Percentiles rank a stretch among this genome's conserved stretches.
Conservation (phyloP, 495 filamentous ascomycete genomes). For the Penicillium cosmopolitanum region DNA sequence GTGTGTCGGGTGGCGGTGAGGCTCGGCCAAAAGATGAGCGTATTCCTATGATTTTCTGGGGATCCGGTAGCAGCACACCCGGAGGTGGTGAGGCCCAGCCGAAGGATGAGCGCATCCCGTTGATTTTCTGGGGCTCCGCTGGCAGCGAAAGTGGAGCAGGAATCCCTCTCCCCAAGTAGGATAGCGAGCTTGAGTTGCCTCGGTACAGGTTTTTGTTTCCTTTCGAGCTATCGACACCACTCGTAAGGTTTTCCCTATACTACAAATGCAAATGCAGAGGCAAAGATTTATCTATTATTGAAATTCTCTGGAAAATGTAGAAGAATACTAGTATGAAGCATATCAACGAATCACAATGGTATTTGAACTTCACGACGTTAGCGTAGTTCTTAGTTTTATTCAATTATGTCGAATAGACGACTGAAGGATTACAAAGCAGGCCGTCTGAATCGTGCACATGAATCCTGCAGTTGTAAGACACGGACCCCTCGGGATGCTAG, state of each 20-base stretch:
- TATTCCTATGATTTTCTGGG: not conserved
- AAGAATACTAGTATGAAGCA: too few relatives aligned
- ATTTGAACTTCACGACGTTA: too few relatives aligned
- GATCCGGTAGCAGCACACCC: not conserved
- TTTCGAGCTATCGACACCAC: not conserved
- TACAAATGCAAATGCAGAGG: slow-evolving; percentile 8
- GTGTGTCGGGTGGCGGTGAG: slow-evolving; percentile 5
- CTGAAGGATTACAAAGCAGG: too few relatives aligned
- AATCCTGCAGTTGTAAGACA: not conserved
- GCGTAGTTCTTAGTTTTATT: too few relatives aligned
- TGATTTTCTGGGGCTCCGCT: slow-evolving; percentile 1
- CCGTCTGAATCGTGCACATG: too few relatives aligned
- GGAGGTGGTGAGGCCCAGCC: not conserved
- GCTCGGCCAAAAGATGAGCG: not conserved
- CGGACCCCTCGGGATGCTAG: not conserved
- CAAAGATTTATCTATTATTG: not conserved
- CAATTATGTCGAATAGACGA: too few relatives aligned
- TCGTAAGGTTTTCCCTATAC: slow-evolving; percentile 5
- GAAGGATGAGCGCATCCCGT: not conserved
- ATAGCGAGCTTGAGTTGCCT: not conserved
- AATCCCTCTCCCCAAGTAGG: not conserved
- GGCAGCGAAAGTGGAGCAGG: not conserved
- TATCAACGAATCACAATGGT: too few relatives aligned
- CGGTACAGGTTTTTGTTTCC: slow-evolving; percentile 8
- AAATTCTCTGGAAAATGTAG: too few relatives aligned